A percentile compares a stretch with the other conserved stretches of the same genome.
Evolutionary conservation across 805 yeast species (phyloP).

Genomic region (Zygoascus bituminiphila): DNA sequence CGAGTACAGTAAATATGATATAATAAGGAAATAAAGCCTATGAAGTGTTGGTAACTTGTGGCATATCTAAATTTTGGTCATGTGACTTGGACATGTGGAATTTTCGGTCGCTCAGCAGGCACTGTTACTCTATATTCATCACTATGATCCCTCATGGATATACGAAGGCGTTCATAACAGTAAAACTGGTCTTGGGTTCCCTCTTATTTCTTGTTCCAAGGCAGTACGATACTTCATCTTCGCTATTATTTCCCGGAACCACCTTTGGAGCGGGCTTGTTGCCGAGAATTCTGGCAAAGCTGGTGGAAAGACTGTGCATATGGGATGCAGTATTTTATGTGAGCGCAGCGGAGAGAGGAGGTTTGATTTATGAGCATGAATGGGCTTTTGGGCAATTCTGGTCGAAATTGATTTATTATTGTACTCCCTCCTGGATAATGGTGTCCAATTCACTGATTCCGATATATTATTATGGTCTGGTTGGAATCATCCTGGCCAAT

Average conservation of each 20-base stretch:
- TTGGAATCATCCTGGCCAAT: slow-evolving; percentile 46
- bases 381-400: slow-evolving; percentile 80
- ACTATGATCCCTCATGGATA: background rate
- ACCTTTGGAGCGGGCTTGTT: background rate
- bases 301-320: slow-evolving; percentile 38
- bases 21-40: background rate
- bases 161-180: slow-evolving; percentile 6
- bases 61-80: too few species aligned
- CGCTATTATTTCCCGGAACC: slow-evolving; percentile 26
- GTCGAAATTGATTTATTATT: slow-evolving; percentile 42
- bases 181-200: slow-evolving; percentile 27
- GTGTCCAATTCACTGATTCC: slow-evolving; percentile 6
- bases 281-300: slow-evolving; percentile 4
- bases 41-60: too few species aligned
- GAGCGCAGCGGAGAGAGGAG: slow-evolving; percentile 43
- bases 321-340: slow-evolving; percentile 86
- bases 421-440: slow-evolving; percentile 6
- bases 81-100: too few species aligned
- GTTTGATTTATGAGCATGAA: slow-evolving; percentile 68
- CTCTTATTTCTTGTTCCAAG: slow-evolving; percentile 34
- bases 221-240: slow-evolving; percentile 45
- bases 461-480: slow-evolving; percentile 31
- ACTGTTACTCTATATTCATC: background rate
- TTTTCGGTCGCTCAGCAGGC: too few species aligned
- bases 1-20: background rate